Conservation (phyloP, 192 early-diverging fungal species). For the Coemansia sp. region DNA sequence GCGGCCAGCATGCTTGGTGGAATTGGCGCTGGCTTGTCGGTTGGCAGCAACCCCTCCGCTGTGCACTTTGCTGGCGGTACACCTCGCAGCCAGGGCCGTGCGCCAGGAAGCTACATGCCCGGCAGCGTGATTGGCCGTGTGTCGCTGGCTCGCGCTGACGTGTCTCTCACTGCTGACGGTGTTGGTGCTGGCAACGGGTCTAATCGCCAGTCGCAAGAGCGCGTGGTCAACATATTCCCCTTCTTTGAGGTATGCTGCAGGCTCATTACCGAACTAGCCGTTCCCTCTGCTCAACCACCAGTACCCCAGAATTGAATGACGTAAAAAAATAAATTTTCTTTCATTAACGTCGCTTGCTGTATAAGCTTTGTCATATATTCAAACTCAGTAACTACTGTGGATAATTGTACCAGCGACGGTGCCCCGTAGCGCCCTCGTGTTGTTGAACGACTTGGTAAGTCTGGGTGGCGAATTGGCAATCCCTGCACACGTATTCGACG, state of each 20-base stretch:
- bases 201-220: constrained; percentile 58
- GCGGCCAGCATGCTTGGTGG: constrained; percentile 4
- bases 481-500: constrained; percentile 51
- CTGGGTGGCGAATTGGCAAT: constrained; percentile 49
- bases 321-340: not conserved
- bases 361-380: not conserved
- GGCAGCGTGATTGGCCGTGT: constrained; percentile 58
- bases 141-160: constrained; percentile 51
- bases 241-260: constrained; percentile 96
- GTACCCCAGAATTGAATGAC: not conserved
- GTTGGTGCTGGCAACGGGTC: constrained; percentile 53
- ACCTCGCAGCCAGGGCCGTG: constrained; percentile 56
- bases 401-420: constrained; percentile 57
- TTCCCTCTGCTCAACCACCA: constrained; percentile 51
- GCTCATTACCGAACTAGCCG: constrained; percentile 95
- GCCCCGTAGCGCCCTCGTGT: constrained; percentile 48
- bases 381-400: constrained; percentile 31
- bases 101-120: constrained; percentile 57
- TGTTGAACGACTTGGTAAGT: constrained; percentile 35
- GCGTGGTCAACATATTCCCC: constrained; percentile 72
- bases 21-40: constrained; percentile 21
- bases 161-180: constrained; percentile 57
- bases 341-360: not conserved
- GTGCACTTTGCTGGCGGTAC: constrained; percentile 46
- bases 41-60: constrained; percentile 24